A percentile compares a stretch with the other conserved stretches of the same genome.
Evolutionary conservation across 192 early-diverging fungal genomes (phyloP).

Genomic region (Phlyctochytrium bullatum): DNA sequence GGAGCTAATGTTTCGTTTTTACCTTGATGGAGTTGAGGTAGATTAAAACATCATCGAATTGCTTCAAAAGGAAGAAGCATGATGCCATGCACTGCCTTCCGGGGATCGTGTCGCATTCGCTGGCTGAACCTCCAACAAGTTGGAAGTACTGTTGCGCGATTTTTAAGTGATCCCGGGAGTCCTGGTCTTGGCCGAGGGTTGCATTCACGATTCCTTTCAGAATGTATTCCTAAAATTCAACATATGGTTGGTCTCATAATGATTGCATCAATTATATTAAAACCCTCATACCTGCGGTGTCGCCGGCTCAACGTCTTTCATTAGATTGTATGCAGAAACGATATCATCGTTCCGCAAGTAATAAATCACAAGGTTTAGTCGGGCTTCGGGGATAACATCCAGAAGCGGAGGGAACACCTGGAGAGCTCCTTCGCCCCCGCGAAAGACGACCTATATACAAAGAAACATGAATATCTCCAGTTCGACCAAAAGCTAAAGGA

Average conservation of each 20-base stretch:
- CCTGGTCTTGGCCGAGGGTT: slow-evolving; percentile 58
- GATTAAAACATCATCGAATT: slow-evolving; percentile 64
- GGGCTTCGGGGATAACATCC: slow-evolving; percentile 61
- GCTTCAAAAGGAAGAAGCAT: slow-evolving; percentile 61
- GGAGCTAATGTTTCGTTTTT: background rate
- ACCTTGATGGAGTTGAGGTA: slow-evolving; percentile 65
- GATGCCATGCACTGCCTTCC: slow-evolving; percentile 64
- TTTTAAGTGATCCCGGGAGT: slow-evolving; percentile 61
- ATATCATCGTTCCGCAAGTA: slow-evolving; percentile 59
- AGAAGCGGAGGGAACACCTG: slow-evolving; percentile 54
- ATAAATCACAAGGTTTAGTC: slow-evolving; percentile 60
- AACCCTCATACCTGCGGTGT: slow-evolving; percentile 55
- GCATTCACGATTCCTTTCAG: slow-evolving; percentile 65
- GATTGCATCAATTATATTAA: no score
- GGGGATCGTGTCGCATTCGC: slow-evolving; percentile 64
- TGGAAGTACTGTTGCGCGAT: slow-evolving; percentile 67
- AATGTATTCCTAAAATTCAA: slow-evolving; percentile 49
- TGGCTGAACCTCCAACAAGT: slow-evolving; percentile 56
- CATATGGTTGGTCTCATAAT: background rate
- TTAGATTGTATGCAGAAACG: slow-evolving; percentile 54
- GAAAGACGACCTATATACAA: slow-evolving; percentile 47
- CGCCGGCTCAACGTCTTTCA: slow-evolving; percentile 63
- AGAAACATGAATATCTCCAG: background rate
- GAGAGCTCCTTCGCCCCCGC: slow-evolving; percentile 55
- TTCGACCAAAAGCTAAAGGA: background rate